A percentile compares a stretch with the other conserved stretches of the same genome.
These are phyloP conservation scores for Sporobolomyces roseus DNA, from an alignment of 768 basidiomycete genomes.

Conservation along the genomic window DNA sequence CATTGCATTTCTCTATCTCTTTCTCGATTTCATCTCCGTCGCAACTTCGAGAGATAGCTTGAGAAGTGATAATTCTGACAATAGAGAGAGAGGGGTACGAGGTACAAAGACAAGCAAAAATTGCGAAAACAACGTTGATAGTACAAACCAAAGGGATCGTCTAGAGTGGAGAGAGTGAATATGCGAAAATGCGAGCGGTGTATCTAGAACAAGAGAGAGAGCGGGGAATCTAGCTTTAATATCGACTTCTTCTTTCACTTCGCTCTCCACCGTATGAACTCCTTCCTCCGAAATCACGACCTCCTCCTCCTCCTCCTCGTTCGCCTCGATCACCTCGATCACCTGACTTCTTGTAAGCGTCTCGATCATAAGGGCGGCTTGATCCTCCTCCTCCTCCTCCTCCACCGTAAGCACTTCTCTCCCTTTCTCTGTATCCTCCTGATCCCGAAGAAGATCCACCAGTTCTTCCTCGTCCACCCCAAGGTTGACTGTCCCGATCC, in stretches of 20 bases:
- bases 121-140: too few relatives aligned
- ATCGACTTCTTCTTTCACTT: constrained; percentile 7
- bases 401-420: not conserved
- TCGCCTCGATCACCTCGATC: not conserved
- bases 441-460: too few relatives aligned
- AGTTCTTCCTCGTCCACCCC: constrained; percentile 15
- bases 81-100: too few relatives aligned
- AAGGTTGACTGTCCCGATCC: not conserved
- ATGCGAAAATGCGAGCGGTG: not conserved
- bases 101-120: too few relatives aligned
- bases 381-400: not conserved
- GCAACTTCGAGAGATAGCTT: too few relatives aligned
- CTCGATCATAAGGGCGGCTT: too few relatives aligned
- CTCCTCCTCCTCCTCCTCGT: constrained; percentile 14
- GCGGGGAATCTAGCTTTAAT: not conserved
- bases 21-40: too few relatives aligned
- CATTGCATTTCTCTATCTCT: not conserved
- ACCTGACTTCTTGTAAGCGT: not conserved
- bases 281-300: not conserved
- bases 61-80: too few relatives aligned
- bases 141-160: too few relatives aligned
- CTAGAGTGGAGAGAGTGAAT: not conserved
- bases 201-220: too few relatives aligned
- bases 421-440: constrained; percentile 4
- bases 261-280: constrained; percentile 8